phyloP scores from a whole-genome alignment of 257 asterid species.

The Rauvolfia tetraphylla region DNA sequence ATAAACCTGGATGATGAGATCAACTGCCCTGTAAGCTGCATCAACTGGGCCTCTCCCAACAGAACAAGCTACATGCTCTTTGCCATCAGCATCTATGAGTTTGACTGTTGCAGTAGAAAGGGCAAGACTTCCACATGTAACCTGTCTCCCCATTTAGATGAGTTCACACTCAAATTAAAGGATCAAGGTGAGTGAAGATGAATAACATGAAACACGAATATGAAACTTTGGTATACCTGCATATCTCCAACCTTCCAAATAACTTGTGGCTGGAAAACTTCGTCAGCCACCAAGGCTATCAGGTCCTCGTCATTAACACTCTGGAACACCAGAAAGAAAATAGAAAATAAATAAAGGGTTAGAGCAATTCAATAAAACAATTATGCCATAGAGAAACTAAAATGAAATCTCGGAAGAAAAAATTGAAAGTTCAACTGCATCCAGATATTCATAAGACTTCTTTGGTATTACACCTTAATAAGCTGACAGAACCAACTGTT shows the following conservation, averaged over 20 bases:
- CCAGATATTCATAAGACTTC: neutral
- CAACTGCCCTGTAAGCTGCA: conserved; percentile 94
- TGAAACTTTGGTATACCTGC: conserved; percentile 44
- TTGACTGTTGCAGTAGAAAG: conserved; percentile 95
- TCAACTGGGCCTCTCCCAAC: conserved; percentile 98
- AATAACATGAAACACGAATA: conserved; percentile 9
- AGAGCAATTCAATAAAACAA: conserved; percentile 2
- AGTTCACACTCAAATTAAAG: neutral
- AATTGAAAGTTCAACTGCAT: neutral
- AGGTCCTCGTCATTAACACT: conserved; percentile 74
- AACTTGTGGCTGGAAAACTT: conserved; percentile 80
- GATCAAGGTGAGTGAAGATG: conserved; percentile 3
- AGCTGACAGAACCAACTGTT: neutral
- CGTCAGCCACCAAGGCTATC: conserved; percentile 75
- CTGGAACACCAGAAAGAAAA: conserved; percentile 36
- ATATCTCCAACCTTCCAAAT: conserved; percentile 77
- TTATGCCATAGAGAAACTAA: neutral
- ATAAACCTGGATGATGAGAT: conserved; percentile 72
- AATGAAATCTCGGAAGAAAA: neutral
- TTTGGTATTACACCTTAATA: neutral
- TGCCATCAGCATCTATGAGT: conserved; percentile 59
- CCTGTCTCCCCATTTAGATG: conserved; percentile 37
- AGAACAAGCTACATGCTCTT: conserved; percentile 69
- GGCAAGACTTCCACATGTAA: conserved; percentile 87
- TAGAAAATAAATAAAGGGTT: conserved; percentile 8